phyloP scores from a whole-genome alignment of 2,329 filamentous ascomycete species.

The Anthostomella pinea region DNA sequence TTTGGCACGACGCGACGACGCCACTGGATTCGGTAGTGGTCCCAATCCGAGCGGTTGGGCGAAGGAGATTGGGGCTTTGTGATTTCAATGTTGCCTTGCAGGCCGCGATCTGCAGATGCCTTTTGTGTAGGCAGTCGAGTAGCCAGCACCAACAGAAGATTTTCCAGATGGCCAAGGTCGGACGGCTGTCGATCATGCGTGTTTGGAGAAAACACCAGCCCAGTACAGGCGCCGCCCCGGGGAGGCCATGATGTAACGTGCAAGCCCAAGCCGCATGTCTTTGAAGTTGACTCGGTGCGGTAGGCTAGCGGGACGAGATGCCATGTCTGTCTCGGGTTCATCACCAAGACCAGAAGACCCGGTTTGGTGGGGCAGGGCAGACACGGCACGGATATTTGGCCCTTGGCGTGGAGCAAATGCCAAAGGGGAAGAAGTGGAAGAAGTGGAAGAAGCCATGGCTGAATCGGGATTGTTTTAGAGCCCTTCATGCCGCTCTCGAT shows the following conservation, averaged over 20 bases:
- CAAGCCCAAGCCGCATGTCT: too few species aligned
- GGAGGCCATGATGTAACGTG: slow-evolving; percentile 4
- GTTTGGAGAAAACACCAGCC: too few species aligned
- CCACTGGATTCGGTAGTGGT: neutral
- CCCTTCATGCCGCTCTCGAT: slow-evolving; percentile 23
- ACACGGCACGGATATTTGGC: slow-evolving; percentile 32
- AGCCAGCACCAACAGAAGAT: neutral
- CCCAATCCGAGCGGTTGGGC: neutral
- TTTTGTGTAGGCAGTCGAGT: neutral
- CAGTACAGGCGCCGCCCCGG: too few species aligned
- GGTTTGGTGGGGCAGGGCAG: slow-evolving; percentile 16
- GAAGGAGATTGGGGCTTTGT: neutral
- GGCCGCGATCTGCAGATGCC: slow-evolving; percentile 1
- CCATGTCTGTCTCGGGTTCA: neutral
- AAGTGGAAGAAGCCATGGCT: slow-evolving; percentile 25
- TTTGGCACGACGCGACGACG: slow-evolving; percentile 1
- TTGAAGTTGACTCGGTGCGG: too few species aligned
- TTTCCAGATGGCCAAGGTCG: slow-evolving; percentile 7
- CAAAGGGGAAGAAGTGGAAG: too few species aligned
- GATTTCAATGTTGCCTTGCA: slow-evolving; percentile 3
- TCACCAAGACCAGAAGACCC: slow-evolving; percentile 5
- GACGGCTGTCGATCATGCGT: slow-evolving; percentile 3
- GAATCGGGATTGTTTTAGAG: slow-evolving; percentile 27
- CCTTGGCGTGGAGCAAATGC: slow-evolving; percentile 19
- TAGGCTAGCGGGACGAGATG: neutral